phyloP scores from a whole-genome alignment of 2,329 filamentous ascomycete species.

The Aspergillus udagawae region DNA sequence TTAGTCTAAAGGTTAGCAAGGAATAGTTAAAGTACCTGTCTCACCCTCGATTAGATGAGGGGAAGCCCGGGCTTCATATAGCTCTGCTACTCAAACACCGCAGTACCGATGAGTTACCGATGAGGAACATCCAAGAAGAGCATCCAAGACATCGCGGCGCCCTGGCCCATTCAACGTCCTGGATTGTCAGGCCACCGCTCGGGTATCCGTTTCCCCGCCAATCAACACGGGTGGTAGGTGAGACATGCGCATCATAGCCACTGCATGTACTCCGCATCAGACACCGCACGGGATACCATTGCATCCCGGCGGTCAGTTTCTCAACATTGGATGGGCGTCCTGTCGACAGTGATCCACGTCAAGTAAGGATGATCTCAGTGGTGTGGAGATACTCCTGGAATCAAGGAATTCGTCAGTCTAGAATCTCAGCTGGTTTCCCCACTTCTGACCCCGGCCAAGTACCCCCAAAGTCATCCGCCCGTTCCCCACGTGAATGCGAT shows the following conservation, averaged over 20 bases:
- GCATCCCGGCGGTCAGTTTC: not conserved
- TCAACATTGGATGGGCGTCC: slow-evolving; percentile 4
- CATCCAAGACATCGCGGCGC: slow-evolving; percentile 15
- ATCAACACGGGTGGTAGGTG: slow-evolving; percentile 12
- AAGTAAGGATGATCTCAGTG: slow-evolving; percentile 5
- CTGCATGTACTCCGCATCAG: slow-evolving; percentile 14
- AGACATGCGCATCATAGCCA: slow-evolving; percentile 20
- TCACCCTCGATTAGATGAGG: slow-evolving; percentile 2
- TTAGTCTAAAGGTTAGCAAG: slow-evolving; percentile 8
- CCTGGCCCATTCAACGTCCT: slow-evolving; percentile 10
- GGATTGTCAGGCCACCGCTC: slow-evolving; percentile 14
- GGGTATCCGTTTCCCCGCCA: slow-evolving; percentile 7
- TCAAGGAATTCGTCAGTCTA: too few species aligned
- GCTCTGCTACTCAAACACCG: slow-evolving; percentile 5
- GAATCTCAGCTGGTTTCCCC: too few species aligned
- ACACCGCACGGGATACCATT: slow-evolving; percentile 7
- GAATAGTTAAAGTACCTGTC: slow-evolving; percentile 6
- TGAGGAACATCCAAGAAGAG: slow-evolving; percentile 2
- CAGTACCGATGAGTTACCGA: slow-evolving; percentile 7
- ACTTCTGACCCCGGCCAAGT: too few species aligned
- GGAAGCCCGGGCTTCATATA: slow-evolving; percentile 15
- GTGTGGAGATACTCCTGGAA: not conserved
- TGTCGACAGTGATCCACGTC: slow-evolving; percentile 7
- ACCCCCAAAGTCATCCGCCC: too few species aligned
- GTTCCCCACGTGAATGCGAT: too few species aligned